Percentiles rank a stretch among this genome's conserved stretches.
Evolutionary conservation across 192 early-diverging fungal genomes (phyloP).

Genomic region (Globomyces pollinis-pini): DNA sequence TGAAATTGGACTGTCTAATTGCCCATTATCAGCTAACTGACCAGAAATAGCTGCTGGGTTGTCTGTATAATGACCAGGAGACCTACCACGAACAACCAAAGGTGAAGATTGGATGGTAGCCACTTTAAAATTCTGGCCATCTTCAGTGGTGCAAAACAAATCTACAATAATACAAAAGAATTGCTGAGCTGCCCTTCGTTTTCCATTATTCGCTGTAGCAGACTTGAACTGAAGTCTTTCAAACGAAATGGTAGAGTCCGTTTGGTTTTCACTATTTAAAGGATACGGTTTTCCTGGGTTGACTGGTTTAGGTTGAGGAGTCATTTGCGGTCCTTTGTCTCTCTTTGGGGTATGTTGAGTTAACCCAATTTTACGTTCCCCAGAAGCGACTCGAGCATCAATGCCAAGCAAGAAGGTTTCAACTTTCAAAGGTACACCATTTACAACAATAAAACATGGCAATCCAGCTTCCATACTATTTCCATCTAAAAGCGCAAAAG

Average conservation of each 20-base stretch:
- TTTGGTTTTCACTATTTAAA: conserved; percentile 16
- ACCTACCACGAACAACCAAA: conserved; percentile 89
- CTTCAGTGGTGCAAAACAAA: conserved; percentile 46
- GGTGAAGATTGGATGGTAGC: conserved; percentile 69
- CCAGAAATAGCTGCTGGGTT: no score
- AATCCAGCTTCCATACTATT: conserved; percentile 53
- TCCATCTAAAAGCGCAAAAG: conserved; percentile 41
- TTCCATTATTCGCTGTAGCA: conserved; percentile 90
- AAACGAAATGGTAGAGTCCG: conserved; percentile 55
- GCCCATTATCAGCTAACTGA: no score
- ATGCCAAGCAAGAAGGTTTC: conserved; percentile 68
- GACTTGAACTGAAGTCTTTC: conserved; percentile 95
- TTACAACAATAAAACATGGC: conserved; percentile 60
- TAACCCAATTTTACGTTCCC: conserved; percentile 70
- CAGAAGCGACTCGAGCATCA: conserved; percentile 62
- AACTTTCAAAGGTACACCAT: conserved; percentile 43
- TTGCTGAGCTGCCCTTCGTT: conserved; percentile 84
- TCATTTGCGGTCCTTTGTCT: conserved; percentile 81
- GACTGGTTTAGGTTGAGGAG: conserved; percentile 28
- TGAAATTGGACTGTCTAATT: no score
- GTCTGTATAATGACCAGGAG: conserved; percentile 81
- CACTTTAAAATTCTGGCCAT: conserved; percentile 40
- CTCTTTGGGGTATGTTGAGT: conserved; percentile 92
- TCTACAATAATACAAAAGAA: conserved; percentile 77
- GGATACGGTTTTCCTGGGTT: conserved; percentile 27